Conservation (phyloP, 2,329 filamentous ascomycete genomes). For the Tolypocladium ophioglossoides region DNA sequence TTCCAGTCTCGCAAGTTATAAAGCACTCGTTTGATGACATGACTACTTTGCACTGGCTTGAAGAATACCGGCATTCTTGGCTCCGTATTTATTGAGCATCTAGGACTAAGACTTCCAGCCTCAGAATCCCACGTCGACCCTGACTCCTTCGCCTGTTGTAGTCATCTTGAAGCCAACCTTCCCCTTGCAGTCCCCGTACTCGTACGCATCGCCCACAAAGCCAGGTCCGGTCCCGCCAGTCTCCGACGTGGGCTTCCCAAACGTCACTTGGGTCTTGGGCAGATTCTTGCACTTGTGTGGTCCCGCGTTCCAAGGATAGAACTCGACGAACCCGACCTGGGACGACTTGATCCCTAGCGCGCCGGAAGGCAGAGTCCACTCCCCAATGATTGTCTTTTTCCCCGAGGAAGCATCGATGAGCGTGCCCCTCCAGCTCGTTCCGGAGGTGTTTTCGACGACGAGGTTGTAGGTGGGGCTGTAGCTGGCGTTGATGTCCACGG, state of each 20-base stretch:
- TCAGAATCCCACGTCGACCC: too few relatives aligned
- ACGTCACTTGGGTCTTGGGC: conserved; percentile 1
- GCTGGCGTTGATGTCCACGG: conserved; percentile 4
- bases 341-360: conserved; percentile 2
- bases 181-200: not conserved
- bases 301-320: conserved; percentile 7
- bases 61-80: too few relatives aligned
- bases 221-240: not conserved
- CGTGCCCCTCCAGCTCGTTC: conserved; percentile 9
- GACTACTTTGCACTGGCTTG: too few relatives aligned
- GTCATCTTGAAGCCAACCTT: too few relatives aligned
- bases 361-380: conserved; percentile 5
- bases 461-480: conserved; percentile 9
- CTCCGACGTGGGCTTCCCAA: not conserved
- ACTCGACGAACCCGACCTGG: conserved; percentile 9
- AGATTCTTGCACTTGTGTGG: conserved; percentile 5
- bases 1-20: too few relatives aligned
- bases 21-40: too few relatives aligned
- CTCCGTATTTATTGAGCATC: too few relatives aligned
- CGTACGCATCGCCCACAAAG: not conserved
- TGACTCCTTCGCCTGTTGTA: too few relatives aligned
- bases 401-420: conserved; percentile 7
- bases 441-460: conserved; percentile 5
- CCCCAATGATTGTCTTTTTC: conserved; percentile 4
- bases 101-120: too few relatives aligned